These are phyloP conservation scores for Mucor lusitanicus DNA, from an alignment of 371 early-diverging fungal genomes.

Conservation along the genomic window DNA sequence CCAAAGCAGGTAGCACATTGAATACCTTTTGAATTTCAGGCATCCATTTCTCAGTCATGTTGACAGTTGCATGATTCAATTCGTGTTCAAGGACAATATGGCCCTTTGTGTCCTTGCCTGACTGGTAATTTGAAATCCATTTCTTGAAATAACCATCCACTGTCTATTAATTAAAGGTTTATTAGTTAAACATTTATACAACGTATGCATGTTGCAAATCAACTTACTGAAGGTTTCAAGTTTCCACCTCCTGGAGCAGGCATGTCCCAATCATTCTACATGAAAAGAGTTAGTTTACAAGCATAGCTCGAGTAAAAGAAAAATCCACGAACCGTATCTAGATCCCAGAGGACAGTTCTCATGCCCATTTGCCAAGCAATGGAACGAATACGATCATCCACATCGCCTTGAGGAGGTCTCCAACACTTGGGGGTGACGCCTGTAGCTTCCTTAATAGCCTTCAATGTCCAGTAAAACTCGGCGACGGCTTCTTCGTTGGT, in stretches of 20 bases:
- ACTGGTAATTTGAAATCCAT: conserved; percentile 28
- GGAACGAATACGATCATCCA: conserved; percentile 52
- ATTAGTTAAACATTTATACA: not conserved
- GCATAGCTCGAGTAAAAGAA: not conserved
- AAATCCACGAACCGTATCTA: conserved; percentile 16
- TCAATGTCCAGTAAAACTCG: conserved; percentile 53
- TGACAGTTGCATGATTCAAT: conserved; percentile 45
- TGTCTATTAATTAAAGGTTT: not conserved
- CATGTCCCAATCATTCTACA: conserved; percentile 25
- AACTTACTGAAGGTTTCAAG: not conserved
- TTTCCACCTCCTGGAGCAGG: conserved; percentile 26
- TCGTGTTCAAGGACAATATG: conserved; percentile 54
- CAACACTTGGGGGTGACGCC: conserved; percentile 54
- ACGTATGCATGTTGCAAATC: no score
- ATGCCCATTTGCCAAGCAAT: conserved; percentile 52
- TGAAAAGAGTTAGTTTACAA: not conserved
- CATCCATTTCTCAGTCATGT: conserved; percentile 46
- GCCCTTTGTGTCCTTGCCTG: conserved; percentile 19
- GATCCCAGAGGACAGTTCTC: conserved; percentile 42
- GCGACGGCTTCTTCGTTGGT: conserved; percentile 54
- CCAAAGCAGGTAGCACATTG: conserved; percentile 50
- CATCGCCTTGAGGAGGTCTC: conserved; percentile 57
- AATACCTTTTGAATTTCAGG: conserved; percentile 42
- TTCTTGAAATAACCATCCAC: conserved; percentile 27
- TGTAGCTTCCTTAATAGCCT: conserved; percentile 51